A percentile compares a stretch with the other conserved stretches of the same genome.
phyloP scores from a whole-genome alignment of 23 red algal genomes.

The Pyropia yezoensis region DNA sequence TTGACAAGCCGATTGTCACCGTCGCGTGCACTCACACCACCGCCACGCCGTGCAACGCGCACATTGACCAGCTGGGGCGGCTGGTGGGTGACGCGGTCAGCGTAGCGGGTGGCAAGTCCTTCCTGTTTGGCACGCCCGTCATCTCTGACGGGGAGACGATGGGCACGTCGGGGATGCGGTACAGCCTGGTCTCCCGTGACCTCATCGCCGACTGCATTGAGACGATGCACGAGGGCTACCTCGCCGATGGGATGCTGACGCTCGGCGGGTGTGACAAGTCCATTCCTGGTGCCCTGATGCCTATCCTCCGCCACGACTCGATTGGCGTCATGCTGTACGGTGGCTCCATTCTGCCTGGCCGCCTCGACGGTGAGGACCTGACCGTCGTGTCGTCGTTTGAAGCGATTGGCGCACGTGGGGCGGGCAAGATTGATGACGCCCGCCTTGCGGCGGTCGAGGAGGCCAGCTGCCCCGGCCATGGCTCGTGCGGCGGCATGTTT shows the following conservation, averaged over 20 bases:
- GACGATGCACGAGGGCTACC: conserved; percentile 92
- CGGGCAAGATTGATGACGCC: conserved; percentile 80
- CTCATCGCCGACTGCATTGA: conserved; percentile 99
- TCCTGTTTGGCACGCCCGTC: conserved; percentile 94
- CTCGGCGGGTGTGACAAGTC: conserved; percentile 97
- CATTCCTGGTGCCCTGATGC: conserved; percentile 97
- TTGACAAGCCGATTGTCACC: conserved; percentile 92
- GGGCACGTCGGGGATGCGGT: conserved; percentile 96
- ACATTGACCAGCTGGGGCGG: conserved; percentile 77
- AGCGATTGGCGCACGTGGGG: conserved; percentile 83
- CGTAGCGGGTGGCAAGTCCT: conserved; percentile 70
- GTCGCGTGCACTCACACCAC: conserved; percentile 83
- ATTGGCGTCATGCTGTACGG: conserved; percentile 96
- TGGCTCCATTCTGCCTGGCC: conserved; percentile 87
- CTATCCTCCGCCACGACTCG: conserved; percentile 74
- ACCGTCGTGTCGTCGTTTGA: conserved; percentile 93
- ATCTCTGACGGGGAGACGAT: conserved; percentile 98
- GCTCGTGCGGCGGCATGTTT: conserved; percentile 92
- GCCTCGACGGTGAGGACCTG: conserved; percentile 64
- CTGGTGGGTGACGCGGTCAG: conserved; percentile 46
- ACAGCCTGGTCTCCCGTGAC: conserved; percentile 86
- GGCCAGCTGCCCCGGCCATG: conserved; percentile 77
- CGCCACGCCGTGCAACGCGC: conserved; percentile 97
- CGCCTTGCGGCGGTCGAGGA: conserved; percentile 64
- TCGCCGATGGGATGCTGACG: conserved; percentile 85